These are phyloP conservation scores for Pythium rhizo-oryzae DNA, from an alignment of 352 stramenopile genomes.

Conservation along the genomic window DNA sequence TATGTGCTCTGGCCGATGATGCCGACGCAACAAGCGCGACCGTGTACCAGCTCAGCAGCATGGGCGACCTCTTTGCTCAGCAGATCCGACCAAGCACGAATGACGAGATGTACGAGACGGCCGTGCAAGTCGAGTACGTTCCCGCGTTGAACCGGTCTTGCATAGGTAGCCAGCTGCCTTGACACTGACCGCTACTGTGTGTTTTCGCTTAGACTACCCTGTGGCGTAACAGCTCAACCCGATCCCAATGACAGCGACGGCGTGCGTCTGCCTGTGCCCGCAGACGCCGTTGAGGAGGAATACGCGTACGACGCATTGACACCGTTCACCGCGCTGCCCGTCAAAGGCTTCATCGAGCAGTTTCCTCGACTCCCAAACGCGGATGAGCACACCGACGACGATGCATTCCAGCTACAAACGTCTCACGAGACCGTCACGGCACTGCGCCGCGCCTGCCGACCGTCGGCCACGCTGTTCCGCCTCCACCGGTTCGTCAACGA, in stretches of 20 bases:
- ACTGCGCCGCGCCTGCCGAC: conserved; percentile 45
- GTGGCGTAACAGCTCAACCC: conserved; percentile 42
- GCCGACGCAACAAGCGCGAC: conserved; percentile 22
- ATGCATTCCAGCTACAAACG: conserved; percentile 3
- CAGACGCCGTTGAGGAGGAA: conserved; percentile 63
- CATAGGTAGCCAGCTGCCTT: not conserved
- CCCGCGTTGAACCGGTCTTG: too few species aligned
- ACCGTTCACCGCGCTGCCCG: conserved; percentile 39
- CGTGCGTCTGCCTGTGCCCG: conserved; percentile 43
- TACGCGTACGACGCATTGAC: conserved; percentile 50
- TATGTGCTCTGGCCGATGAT: conserved; percentile 40
- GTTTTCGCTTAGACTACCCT: conserved; percentile 45
- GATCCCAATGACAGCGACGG: conserved; percentile 8
- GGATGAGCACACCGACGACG: not conserved
- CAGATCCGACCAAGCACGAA: conserved; percentile 38
- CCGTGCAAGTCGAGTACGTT: conserved; percentile 64
- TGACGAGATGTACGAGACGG: conserved; percentile 42
- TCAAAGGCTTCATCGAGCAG: conserved; percentile 51
- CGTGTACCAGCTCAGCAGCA: conserved; percentile 65
- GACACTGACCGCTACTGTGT: not conserved
- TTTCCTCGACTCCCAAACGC: conserved; percentile 49
- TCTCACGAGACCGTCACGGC: conserved; percentile 13
- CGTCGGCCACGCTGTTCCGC: conserved; percentile 60
- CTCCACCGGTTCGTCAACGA: conserved; percentile 64
- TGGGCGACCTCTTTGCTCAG: conserved; percentile 71